Evolutionary conservation across 345 rosid genomes (phyloP).

Genomic region (Populus euphratica): DNA sequence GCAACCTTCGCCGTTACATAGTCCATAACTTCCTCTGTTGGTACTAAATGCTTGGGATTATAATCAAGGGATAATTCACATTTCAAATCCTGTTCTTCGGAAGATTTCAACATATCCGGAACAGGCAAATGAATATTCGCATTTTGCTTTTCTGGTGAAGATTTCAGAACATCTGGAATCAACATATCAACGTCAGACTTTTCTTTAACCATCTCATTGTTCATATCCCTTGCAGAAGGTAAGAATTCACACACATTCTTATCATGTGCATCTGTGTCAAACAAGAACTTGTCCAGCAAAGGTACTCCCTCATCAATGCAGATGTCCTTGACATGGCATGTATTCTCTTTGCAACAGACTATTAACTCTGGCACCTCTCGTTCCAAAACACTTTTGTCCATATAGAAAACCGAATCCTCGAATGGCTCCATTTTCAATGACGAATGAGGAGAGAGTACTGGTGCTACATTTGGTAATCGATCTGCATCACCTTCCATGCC

Average conservation of each 20-base stretch:
- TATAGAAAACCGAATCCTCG: slow-evolving; percentile 40
- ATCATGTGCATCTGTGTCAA: slow-evolving; percentile 33
- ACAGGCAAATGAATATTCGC: background rate
- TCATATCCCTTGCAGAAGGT: slow-evolving; percentile 28
- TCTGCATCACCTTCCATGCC: slow-evolving; percentile 22
- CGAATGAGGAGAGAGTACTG: slow-evolving; percentile 16
- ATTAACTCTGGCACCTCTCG: slow-evolving; percentile 58
- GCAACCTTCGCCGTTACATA: slow-evolving; percentile 7
- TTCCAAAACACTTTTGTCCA: slow-evolving; percentile 56
- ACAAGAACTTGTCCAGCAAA: slow-evolving; percentile 49
- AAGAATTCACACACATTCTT: slow-evolving; percentile 13
- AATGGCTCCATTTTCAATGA: slow-evolving; percentile 21
- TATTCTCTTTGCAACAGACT: slow-evolving; percentile 61
- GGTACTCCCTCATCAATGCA: slow-evolving; percentile 73
- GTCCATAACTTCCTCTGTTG: slow-evolving; percentile 12
- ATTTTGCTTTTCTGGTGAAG: slow-evolving; percentile 20
- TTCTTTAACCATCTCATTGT: slow-evolving; percentile 8
- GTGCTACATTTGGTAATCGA: slow-evolving; percentile 12
- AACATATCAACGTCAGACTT: slow-evolving; percentile 11
- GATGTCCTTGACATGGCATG: slow-evolving; percentile 67
- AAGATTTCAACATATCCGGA: background rate
- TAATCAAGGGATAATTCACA: background rate
- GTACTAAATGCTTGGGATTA: slow-evolving; percentile 15
- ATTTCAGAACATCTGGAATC: slow-evolving; percentile 14
- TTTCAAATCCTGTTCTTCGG: slow-evolving; percentile 5